phyloP scores from a whole-genome alignment of 768 basidiomycete genomes.

The Trametes meyenii region DNA sequence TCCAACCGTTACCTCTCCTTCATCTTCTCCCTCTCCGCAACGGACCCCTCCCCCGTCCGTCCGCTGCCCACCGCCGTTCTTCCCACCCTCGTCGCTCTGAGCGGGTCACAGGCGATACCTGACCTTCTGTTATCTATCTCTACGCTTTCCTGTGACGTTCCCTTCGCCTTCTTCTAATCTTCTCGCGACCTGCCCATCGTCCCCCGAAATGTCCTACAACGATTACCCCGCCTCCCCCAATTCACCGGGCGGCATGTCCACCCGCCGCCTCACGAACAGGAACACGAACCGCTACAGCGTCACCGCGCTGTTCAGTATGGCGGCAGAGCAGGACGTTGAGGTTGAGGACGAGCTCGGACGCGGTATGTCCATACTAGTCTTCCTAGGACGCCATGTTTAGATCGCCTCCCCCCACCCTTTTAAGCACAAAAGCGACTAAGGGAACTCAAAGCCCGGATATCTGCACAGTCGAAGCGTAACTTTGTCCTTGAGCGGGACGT shows the following conservation, averaged over 20 bases:
- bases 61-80: background rate
- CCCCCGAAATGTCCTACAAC: slow-evolving; percentile 32
- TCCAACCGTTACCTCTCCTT: background rate
- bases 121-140: slow-evolving; percentile 14
- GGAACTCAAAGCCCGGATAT: slow-evolving; percentile 95
- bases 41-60: slow-evolving; percentile 1
- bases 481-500: slow-evolving; percentile 99
- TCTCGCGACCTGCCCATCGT: slow-evolving; percentile 14
- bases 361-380: slow-evolving; percentile 53
- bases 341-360: slow-evolving; percentile 95
- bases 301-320: slow-evolving; percentile 95
- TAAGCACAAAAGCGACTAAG: slow-evolving; percentile 95
- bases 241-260: slow-evolving; percentile 67
- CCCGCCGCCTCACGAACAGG: slow-evolving; percentile 82
- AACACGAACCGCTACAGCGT: slow-evolving; percentile 97
- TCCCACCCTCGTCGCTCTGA: slow-evolving; percentile 20
- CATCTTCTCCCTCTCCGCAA: slow-evolving; percentile 9
- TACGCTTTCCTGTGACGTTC: slow-evolving; percentile 19
- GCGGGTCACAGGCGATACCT: slow-evolving; percentile 28
- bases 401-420: slow-evolving; percentile 9
- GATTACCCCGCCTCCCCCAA: slow-evolving; percentile 33
- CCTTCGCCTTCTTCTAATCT: slow-evolving; percentile 20
- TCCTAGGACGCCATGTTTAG: background rate
- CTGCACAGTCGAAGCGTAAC: slow-evolving; percentile 99
- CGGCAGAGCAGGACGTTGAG: slow-evolving; percentile 97